Conservation (phyloP, 257 asterid genomes). For the Nicotiana noctiflora region DNA sequence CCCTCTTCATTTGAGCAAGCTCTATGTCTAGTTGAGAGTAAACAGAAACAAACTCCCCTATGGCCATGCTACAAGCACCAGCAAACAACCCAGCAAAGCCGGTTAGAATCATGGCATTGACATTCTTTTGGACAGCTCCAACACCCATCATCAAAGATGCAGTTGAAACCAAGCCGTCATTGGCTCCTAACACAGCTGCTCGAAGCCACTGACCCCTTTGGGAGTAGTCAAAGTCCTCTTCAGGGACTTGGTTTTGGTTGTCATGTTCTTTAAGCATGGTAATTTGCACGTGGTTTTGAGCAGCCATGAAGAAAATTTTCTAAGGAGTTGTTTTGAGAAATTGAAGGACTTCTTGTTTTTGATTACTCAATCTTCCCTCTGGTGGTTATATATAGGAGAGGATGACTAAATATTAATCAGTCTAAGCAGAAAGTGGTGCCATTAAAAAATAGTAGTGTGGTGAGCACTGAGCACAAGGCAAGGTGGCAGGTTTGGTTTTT, state of each 20-base stretch:
- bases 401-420: neutral
- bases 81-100: conserved; percentile 61
- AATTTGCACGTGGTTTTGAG: conserved; percentile 33
- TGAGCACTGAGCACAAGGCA: conserved; percentile 38
- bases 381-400: conserved; percentile 29
- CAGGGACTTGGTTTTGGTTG: conserved; percentile 11
- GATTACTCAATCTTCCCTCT: conserved; percentile 2
- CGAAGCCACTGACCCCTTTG: conserved; percentile 71
- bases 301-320: conserved; percentile 31
- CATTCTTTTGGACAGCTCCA: conserved; percentile 52
- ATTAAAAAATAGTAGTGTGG: conserved; percentile 12
- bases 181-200: conserved; percentile 62
- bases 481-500: conserved; percentile 7
- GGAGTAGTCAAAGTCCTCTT: conserved; percentile 44
- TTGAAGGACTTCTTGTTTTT: neutral
- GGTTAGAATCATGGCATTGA: conserved; percentile 41
- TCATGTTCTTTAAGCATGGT: conserved; percentile 15
- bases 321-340: no score
- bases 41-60: conserved; percentile 8
- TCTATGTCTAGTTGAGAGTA: conserved; percentile 16
- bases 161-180: conserved; percentile 53
- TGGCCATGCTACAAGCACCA: conserved; percentile 76
- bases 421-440: neutral
- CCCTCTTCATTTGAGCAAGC: conserved; percentile 47
- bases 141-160: conserved; percentile 69